phyloP scores from a whole-genome alignment of 352 stramenopile species.

The Phytopythium delawarense region DNA sequence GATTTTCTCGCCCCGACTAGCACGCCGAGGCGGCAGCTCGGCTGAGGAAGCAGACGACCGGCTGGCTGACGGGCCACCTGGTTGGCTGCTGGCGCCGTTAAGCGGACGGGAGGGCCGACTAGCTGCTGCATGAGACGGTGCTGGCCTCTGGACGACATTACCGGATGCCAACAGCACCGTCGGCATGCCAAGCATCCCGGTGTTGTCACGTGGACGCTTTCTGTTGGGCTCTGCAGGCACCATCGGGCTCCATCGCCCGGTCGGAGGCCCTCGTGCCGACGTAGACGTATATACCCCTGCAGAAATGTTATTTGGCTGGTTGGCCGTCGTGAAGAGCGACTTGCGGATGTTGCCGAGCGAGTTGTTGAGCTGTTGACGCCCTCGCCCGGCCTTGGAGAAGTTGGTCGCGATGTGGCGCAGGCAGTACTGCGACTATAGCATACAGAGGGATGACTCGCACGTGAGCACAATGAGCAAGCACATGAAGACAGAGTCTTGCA shows the following conservation, averaged over 20 bases:
- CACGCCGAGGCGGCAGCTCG: conserved; percentile 7
- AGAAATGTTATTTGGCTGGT: conserved; percentile 72
- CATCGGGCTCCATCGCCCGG: conserved; percentile 28
- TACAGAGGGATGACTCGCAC: conserved; percentile 1
- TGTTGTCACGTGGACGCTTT: conserved; percentile 13
- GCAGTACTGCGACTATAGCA: conserved; percentile 62
- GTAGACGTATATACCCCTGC: conserved; percentile 62
- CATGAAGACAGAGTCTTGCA: no score
- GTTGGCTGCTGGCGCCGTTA: no score
- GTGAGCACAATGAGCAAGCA: not conserved
- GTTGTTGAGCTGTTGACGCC: conserved; percentile 76
- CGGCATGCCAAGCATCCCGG: conserved; percentile 32
- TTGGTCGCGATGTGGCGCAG: conserved; percentile 71
- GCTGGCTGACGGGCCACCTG: not conserved
- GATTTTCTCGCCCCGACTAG: conserved; percentile 48
- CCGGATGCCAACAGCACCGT: conserved; percentile 50
- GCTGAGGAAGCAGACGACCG: not conserved
- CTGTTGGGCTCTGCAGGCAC: not conserved
- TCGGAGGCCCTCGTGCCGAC: conserved; percentile 6
- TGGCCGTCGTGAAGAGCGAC: conserved; percentile 44
- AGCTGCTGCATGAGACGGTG: conserved; percentile 4
- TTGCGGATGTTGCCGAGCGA: conserved; percentile 61
- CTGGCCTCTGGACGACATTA: conserved; percentile 32
- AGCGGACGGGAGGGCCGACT: not conserved
- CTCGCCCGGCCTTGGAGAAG: conserved; percentile 67